Conservation (phyloP, 345 rosid species). For the Barbarea vulgaris region DNA sequence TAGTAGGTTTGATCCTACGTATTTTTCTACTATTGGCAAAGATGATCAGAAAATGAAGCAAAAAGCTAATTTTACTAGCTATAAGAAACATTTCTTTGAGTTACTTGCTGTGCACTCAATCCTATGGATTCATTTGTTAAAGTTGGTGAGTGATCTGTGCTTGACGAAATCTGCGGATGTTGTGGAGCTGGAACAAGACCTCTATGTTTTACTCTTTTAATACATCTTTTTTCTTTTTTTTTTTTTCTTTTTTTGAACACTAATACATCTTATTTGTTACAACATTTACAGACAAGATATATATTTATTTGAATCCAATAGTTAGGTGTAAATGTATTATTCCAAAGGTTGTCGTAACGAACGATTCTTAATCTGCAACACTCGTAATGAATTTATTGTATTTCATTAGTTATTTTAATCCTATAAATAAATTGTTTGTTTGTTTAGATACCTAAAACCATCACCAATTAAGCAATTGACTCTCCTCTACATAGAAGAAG, state of each 20-base stretch:
- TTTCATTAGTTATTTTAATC: neutral
- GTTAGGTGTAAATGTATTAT: neutral
- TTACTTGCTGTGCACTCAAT: neutral
- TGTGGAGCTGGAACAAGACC: neutral
- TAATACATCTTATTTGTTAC: neutral
- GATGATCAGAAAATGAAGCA: neutral
- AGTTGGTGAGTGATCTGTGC: neutral
- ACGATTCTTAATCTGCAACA: neutral
- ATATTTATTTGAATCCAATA: neutral
- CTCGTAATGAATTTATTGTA: neutral
- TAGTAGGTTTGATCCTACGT: too few species aligned
- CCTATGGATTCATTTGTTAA: neutral
- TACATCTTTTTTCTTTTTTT: neutral
- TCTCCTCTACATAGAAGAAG: too few species aligned
- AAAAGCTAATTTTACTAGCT: neutral
- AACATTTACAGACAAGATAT: neutral
- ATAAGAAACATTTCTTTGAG: neutral
- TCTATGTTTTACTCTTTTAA: neutral
- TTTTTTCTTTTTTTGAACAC: too few species aligned
- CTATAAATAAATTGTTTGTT: neutral
- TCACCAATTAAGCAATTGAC: neutral
- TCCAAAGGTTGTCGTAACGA: neutral
- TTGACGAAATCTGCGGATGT: neutral
- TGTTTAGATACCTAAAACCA: neutral
- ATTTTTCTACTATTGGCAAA: too few species aligned